Percentiles rank a stretch among this genome's conserved stretches.
Conservation (phyloP, 2,329 filamentous ascomycete species). For the Fonsecaea erecta region DNA sequence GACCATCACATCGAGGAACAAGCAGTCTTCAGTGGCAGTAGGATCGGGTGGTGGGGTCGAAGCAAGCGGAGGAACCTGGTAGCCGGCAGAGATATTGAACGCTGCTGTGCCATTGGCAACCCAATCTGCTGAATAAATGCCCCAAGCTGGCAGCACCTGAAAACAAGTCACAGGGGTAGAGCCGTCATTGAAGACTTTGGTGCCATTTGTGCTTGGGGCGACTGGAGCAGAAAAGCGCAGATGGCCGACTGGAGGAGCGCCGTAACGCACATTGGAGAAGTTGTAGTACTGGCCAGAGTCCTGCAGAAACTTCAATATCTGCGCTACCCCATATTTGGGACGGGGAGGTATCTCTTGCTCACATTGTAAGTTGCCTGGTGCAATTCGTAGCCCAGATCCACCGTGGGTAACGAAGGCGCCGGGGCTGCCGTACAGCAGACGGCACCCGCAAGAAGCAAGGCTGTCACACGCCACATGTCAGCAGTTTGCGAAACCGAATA, state of each 20-base stretch:
- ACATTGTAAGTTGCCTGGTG: constrained; percentile 48
- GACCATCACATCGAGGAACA: constrained; percentile 46
- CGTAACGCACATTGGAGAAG: constrained; percentile 63
- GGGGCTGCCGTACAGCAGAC: neutral
- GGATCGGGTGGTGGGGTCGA: constrained; percentile 39
- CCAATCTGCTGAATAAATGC: constrained; percentile 10
- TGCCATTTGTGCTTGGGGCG: constrained; percentile 39
- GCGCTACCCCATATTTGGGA: neutral
- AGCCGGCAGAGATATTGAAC: constrained; percentile 20
- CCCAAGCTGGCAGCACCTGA: constrained; percentile 14
- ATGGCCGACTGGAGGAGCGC: constrained; percentile 56
- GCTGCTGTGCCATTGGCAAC: constrained; percentile 20
- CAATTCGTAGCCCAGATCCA: constrained; percentile 61
- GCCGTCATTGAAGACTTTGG: constrained; percentile 15
- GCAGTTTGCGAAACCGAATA: neutral
- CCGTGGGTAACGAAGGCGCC: constrained; percentile 38
- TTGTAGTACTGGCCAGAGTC: constrained; percentile 53
- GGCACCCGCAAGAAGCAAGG: constrained; percentile 9
- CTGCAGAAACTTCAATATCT: constrained; percentile 25
- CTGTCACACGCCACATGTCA: constrained; percentile 1
- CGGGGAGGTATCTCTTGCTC: constrained; percentile 21
- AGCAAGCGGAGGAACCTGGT: constrained; percentile 13
- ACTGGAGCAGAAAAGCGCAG: constrained; percentile 57
- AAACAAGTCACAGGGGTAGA: constrained; percentile 14
- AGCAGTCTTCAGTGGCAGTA: constrained; percentile 43